These are phyloP conservation scores for Metschnikowia drakensbergensis DNA, from an alignment of 805 yeast genomes.

Conservation along the genomic window DNA sequence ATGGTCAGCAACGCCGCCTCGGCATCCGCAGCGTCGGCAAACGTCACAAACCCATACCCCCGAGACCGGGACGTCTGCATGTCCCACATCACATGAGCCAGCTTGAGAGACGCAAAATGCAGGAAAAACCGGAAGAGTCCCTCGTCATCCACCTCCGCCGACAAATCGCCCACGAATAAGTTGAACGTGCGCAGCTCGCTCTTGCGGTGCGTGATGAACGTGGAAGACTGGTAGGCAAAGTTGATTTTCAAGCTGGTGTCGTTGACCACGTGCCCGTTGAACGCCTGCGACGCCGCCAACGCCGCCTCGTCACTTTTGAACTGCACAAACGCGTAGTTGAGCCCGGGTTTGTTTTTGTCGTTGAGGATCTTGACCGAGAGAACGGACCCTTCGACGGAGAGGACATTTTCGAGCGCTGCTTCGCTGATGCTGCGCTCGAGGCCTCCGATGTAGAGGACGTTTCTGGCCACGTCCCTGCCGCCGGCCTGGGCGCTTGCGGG, in stretches of 20 bases:
- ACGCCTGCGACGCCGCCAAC: slow-evolving; percentile 52
- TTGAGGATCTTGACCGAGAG: slow-evolving; percentile 64
- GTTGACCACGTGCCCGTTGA: slow-evolving; percentile 57
- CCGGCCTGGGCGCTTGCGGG: slow-evolving; percentile 42
- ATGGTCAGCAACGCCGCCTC: slow-evolving; percentile 65
- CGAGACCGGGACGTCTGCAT: slow-evolving; percentile 90
- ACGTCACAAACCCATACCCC: slow-evolving; percentile 89
- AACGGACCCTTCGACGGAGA: slow-evolving; percentile 58
- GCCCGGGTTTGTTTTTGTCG: slow-evolving; percentile 71
- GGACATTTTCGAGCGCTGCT: slow-evolving; percentile 55
- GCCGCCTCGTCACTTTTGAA: slow-evolving; percentile 59
- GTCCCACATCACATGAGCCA: slow-evolving; percentile 97
- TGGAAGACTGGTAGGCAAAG: slow-evolving; percentile 83
- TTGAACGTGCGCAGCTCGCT: slow-evolving; percentile 54
- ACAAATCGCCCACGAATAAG: slow-evolving; percentile 82
- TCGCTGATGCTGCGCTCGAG: slow-evolving; percentile 64
- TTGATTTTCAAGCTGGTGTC: slow-evolving; percentile 59
- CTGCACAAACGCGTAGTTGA: slow-evolving; percentile 82
- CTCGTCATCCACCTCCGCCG: slow-evolving; percentile 80
- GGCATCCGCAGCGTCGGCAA: slow-evolving; percentile 63
- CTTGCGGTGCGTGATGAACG: slow-evolving; percentile 44
- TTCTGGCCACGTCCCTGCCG: slow-evolving; percentile 74
- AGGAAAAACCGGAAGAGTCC: slow-evolving; percentile 54
- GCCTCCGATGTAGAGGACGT: slow-evolving; percentile 74
- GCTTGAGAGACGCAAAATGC: slow-evolving; percentile 56